Base-by-base conservation (phyloP, 306 rosid species). In the Cicer arietinum region DNA sequence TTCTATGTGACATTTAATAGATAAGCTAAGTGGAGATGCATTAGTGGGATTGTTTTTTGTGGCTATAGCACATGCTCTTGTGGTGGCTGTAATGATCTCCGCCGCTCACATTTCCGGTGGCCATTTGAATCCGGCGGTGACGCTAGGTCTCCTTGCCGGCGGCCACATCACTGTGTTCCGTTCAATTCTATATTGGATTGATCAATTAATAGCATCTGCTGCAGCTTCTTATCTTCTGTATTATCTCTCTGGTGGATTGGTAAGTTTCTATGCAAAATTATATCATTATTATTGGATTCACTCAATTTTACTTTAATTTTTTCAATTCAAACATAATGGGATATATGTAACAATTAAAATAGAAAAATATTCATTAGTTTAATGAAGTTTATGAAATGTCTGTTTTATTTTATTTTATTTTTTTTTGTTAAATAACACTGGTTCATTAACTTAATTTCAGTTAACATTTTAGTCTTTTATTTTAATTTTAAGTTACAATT, bases 51-150 rank as follows among this genome's bases (percentile, higher is more conserved):
- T 94, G 84, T 84, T 91, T 67, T 88, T 74, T 10, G 87, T 91
- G 76, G 96, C 94, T 0, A 68, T 94, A n/a, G 80, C 97, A 17
- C 92, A 94, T 75, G 92, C 97, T 7, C 84, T 94, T 10, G 94
- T 88, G 12, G 96, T 90, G 76, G 97, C 96, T 0, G 94, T 89
- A 1, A 94, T 87, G 96, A 77, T 94, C 17, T 91, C 98, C 3
- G 90, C 92, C 53, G 98, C 91, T 7, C 98, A 91, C 74, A 89
- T 94, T 63, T 94, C 98, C 10, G 98, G 97, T 0, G 97, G 98
- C 11, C 97, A 94, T 62, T 91, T 94, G 39, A 94, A 94, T 79
- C 98, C 98, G 0, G 92, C 98, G 42, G 98, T 94, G 41, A 91
- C 98, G 0, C 81, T 90, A 0, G 97, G 93, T 44, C 94, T 90